Conservation (phyloP, 306 rosid genomes). For the Prosopis cineraria region DNA sequence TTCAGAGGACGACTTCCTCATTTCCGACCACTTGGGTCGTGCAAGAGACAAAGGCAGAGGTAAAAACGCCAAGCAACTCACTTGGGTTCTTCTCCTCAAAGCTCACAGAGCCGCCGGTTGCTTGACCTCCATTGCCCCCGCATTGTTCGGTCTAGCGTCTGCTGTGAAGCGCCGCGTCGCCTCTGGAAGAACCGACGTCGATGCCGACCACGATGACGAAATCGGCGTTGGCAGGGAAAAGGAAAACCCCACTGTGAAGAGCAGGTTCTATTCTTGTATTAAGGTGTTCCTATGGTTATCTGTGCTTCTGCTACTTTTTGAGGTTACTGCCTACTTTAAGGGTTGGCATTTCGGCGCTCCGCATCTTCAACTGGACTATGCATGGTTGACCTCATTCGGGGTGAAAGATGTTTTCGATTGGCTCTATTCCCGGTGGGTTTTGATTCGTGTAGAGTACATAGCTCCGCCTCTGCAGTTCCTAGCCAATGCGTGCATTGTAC, state of each 20-base stretch:
- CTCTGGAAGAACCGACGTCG: slow-evolving; percentile 71
- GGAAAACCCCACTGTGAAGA: slow-evolving; percentile 53
- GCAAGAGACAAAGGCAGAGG: slow-evolving; percentile 55
- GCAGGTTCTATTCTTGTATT: slow-evolving; percentile 66
- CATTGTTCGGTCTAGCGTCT: slow-evolving; percentile 56
- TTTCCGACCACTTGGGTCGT: slow-evolving; percentile 41
- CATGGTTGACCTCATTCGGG: slow-evolving; percentile 53
- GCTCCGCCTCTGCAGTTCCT: slow-evolving; percentile 88
- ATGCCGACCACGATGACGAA: slow-evolving; percentile 39
- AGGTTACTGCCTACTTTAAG: slow-evolving; percentile 65
- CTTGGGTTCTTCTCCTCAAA: slow-evolving; percentile 93
- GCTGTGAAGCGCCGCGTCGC: slow-evolving; percentile 70
- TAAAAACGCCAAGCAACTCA: slow-evolving; percentile 85
- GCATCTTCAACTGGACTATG: slow-evolving; percentile 45
- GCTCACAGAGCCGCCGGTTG: slow-evolving; percentile 94
- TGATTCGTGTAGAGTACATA: slow-evolving; percentile 67
- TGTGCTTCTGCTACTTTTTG: slow-evolving; percentile 57
- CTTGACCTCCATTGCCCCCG: slow-evolving; percentile 68
- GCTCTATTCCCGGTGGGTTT: slow-evolving; percentile 74
- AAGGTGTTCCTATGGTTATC: slow-evolving; percentile 67
- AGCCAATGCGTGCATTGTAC: slow-evolving; percentile 69
- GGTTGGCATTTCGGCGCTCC: slow-evolving; percentile 79
- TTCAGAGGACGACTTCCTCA: slow-evolving; percentile 68
- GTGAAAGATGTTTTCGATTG: slow-evolving; percentile 62
- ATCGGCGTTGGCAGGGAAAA: slow-evolving; percentile 42